Evolutionary conservation across 2,329 filamentous ascomycete species (phyloP).

Genomic region (Plenodomus tracheiphilus): DNA sequence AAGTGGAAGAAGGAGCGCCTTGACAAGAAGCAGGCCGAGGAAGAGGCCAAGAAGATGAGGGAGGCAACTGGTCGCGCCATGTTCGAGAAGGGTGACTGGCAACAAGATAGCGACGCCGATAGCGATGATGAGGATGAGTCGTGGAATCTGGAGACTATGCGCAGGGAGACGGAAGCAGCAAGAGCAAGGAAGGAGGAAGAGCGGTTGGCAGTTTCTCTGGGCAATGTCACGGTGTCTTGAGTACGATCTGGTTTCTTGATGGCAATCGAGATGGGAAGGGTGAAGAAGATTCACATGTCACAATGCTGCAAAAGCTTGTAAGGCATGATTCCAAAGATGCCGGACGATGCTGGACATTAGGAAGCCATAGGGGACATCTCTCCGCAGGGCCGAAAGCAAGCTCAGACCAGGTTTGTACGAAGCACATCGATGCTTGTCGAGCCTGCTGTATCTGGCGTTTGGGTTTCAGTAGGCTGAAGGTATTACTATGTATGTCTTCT

Average conservation of each 20-base stretch:
- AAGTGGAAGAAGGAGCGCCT: conserved; percentile 96
- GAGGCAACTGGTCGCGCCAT: conserved; percentile 92
- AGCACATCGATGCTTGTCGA: conserved; percentile 1
- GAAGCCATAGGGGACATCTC: not conserved
- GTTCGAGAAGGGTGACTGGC: conserved; percentile 97
- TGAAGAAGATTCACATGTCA: conserved; percentile 14
- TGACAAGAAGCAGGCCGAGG: conserved; percentile 94
- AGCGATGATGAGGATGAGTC: conserved; percentile 58
- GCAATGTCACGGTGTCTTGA: conserved; percentile 26
- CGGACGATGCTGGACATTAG: conserved; percentile 2
- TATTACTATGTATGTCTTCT: conserved; percentile 5
- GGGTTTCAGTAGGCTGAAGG: conserved; percentile 3
- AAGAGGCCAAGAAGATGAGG: conserved; percentile 86
- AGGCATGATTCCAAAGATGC: conserved; percentile 8
- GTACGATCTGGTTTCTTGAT: not conserved
- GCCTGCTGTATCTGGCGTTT: conserved; percentile 9
- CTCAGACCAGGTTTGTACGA: conserved; percentile 1
- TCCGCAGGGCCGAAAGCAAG: not conserved
- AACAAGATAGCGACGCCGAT: conserved; percentile 61
- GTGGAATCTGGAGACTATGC: conserved; percentile 82
- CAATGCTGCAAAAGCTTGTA: conserved; percentile 43
- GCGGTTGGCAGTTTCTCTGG: conserved; percentile 46
- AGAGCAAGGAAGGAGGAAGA: conserved; percentile 79
- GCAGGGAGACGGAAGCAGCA: conserved; percentile 80
- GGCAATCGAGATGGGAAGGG: not conserved